Evolutionary conservation across 139 green algal genomes (phyloP), one percentile per base, ranked within the genome.

Genomic region (Limnomonas spitsbergensis): DNA sequence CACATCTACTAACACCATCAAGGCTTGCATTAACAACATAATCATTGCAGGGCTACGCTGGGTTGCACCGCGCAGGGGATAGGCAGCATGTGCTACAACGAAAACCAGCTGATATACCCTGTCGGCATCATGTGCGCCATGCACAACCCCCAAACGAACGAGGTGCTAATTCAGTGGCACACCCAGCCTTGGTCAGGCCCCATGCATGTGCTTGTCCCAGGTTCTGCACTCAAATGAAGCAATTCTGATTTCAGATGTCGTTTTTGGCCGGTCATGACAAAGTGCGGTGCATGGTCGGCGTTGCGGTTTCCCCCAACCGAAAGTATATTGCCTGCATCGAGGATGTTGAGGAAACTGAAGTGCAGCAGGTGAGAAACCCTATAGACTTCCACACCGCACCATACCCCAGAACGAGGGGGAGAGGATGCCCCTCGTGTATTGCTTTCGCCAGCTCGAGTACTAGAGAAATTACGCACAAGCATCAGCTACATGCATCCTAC

Each of bases 281-380:
- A 4, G 77, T 78, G 4, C 24, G 27, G 0, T 40, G 66, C 2
- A 53, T 69, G 4, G 0, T 73, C 38, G 77, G 56, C 4, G 53
- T 86, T 24, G 34, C 68, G 26, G 56, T 86, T 38, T 66, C 81
- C 0, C 42, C 52, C 73, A 86, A 83, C 81, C 36, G 35, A 29
- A 86, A 86, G 53, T 86, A 86, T 40, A 54, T 83, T 32, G 81
- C 81, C 6, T 52, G 56, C 27, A 56, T 67, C 26, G 81, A 86
- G 73, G 42, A 81, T 32, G 34, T 78, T 36, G 53, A 66, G 38
- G 72, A 42, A 3, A 0, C 56, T 35, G 79, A 83, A 7, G 26
- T 70, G 40, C 75, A 81, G 35, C 81, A 81, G 66, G 81, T 85
- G 61, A 66, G 72, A 31, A 61, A n/a, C n/a, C n/a, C n/a, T n/a